Evolutionary conservation across 768 basidiomycete species (phyloP).

Genomic region (Heimioporus sp.): DNA sequence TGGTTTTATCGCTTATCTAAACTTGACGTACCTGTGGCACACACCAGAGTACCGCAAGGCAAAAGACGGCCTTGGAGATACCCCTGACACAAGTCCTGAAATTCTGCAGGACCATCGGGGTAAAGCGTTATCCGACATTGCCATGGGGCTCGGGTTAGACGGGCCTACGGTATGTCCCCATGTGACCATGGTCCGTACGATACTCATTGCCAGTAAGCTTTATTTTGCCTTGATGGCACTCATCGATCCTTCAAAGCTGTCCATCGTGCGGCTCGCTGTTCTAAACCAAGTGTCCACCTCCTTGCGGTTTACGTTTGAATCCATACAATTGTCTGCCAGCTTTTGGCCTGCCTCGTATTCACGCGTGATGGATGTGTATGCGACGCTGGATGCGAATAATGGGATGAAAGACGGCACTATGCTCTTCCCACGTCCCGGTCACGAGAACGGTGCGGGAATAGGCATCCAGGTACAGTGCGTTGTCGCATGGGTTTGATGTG

Average conservation of each 20-base stretch:
- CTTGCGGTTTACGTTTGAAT: slow-evolving; percentile 21
- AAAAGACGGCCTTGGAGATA: slow-evolving; percentile 17
- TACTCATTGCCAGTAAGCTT: slow-evolving; percentile 9
- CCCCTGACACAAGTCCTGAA: slow-evolving; percentile 11
- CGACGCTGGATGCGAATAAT: slow-evolving; percentile 17
- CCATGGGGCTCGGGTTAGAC: slow-evolving; percentile 12
- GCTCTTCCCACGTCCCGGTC: slow-evolving; percentile 22
- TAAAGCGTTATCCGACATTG: slow-evolving; percentile 2
- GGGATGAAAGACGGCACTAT: slow-evolving; percentile 25
- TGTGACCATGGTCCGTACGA: background rate
- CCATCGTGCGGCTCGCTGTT: slow-evolving; percentile 30
- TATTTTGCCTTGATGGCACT: slow-evolving; percentile 29
- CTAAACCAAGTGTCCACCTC: slow-evolving; percentile 25
- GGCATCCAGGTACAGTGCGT: slow-evolving; percentile 18
- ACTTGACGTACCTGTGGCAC: background rate
- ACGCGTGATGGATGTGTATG: slow-evolving; percentile 24
- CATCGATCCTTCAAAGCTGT: slow-evolving; percentile 22
- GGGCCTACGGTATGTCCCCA: slow-evolving; percentile 13
- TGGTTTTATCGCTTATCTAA: background rate
- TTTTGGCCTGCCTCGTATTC: slow-evolving; percentile 15
- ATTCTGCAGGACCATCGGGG: slow-evolving; percentile 5
- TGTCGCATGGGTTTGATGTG: too few species aligned
- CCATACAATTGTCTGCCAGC: slow-evolving; percentile 3
- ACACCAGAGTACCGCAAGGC: slow-evolving; percentile 20
- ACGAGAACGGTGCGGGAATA: slow-evolving; percentile 11